Conservation (phyloP, 2,329 filamentous ascomycete species). For the Cladosporium austrohemisphaericum region DNA sequence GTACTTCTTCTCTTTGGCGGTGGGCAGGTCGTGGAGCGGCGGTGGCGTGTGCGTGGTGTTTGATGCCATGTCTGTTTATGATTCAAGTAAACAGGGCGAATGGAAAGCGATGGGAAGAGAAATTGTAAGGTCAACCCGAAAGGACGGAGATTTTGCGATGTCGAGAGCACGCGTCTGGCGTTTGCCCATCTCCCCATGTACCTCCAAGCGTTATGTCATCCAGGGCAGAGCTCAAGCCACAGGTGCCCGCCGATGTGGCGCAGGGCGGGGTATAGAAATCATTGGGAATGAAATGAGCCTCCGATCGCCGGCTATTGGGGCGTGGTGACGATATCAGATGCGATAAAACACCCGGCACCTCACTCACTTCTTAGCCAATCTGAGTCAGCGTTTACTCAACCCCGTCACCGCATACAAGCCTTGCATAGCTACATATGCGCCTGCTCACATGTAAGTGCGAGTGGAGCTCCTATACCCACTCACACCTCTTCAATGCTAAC, state of each 20-base stretch:
- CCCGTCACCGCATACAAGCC: too few species aligned
- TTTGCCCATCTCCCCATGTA: not conserved
- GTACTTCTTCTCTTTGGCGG: constrained; percentile 66
- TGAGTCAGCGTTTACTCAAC: constrained; percentile 8
- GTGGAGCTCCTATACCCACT: not conserved
- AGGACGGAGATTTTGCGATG: too few species aligned
- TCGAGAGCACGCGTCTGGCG: constrained; percentile 2
- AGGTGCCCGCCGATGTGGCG: not conserved
- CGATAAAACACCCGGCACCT: too few species aligned
- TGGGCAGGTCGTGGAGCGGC: constrained; percentile 48
- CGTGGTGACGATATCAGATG: constrained; percentile 3
- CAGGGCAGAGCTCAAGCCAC: constrained; percentile 1
- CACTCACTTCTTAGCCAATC: too few species aligned
- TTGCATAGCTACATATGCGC: constrained; percentile 4
- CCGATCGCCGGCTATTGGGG: too few species aligned
- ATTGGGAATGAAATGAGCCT: too few species aligned
- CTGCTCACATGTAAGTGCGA: constrained; percentile 1
- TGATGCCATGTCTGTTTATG: constrained; percentile 19
- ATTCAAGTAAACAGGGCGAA: not conserved
- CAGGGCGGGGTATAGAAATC: not conserved
- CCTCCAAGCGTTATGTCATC: too few species aligned
- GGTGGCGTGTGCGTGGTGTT: constrained; percentile 37
- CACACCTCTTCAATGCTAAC: not conserved
- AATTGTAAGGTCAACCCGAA: too few species aligned
- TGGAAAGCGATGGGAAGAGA: too few species aligned